These are phyloP conservation scores for Cydonia oblonga DNA, from an alignment of 331 rosid genomes.

Conservation along the genomic window DNA sequence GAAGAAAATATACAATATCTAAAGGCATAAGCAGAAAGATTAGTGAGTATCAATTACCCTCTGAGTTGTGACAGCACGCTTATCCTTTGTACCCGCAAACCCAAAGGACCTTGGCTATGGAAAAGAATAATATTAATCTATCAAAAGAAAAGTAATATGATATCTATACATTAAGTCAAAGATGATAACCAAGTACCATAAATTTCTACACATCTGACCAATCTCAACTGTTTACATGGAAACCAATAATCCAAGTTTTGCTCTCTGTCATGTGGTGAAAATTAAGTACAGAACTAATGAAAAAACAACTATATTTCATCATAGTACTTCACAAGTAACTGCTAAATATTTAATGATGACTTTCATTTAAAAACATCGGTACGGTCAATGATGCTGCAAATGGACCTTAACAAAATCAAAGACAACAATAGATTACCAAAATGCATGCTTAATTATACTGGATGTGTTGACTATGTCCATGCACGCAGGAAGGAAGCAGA, in stretches of 20 bases:
- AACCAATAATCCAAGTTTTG: background rate
- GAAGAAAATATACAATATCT: background rate
- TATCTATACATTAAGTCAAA: constrained; percentile 15
- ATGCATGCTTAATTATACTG: background rate
- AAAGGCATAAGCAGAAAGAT: constrained; percentile 1
- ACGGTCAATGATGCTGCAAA: background rate
- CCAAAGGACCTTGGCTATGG: constrained; percentile 85
- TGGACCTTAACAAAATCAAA: background rate
- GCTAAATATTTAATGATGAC: background rate
- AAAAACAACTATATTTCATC: background rate
- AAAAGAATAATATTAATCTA: constrained; percentile 7
- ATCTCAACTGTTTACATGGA: background rate
- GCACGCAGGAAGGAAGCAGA: background rate
- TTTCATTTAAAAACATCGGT: no score
- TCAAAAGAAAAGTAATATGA: constrained; percentile 1
- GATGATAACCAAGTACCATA: background rate
- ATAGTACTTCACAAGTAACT: background rate
- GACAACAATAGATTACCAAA: background rate
- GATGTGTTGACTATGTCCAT: background rate
- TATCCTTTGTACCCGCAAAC: constrained; percentile 93
- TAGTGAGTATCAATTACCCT: constrained; percentile 40
- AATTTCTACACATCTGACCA: background rate
- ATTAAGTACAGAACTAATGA: background rate
- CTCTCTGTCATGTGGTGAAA: background rate
- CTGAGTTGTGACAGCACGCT: constrained; percentile 81